Evolutionary conservation across 1,284 basidiomycete genomes (phyloP).

Genomic region (Ustilago vetiveriae): DNA sequence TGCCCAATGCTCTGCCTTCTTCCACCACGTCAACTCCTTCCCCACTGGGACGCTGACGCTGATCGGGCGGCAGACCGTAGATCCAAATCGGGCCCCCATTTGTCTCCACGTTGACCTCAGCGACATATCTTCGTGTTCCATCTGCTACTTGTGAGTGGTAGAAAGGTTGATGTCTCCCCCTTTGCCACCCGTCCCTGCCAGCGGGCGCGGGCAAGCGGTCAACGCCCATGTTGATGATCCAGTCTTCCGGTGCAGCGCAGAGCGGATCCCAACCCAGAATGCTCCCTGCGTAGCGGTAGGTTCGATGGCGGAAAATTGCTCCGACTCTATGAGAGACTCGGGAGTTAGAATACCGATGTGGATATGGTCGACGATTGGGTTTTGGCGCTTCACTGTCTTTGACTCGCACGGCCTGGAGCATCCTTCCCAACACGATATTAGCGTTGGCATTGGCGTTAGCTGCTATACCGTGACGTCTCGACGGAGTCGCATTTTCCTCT

Average conservation of each 20-base stretch:
- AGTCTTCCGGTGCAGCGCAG: constrained; percentile 45
- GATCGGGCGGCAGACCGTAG: constrained; percentile 16
- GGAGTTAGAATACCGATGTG: no score
- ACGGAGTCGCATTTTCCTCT: neutral
- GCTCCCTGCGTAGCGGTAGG: constrained; percentile 43
- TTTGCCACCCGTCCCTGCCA: no score
- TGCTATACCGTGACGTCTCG: neutral
- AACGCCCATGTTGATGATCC: constrained; percentile 54
- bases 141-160: constrained; percentile 36
- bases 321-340: constrained; percentile 30
- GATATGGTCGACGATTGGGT: constrained; percentile 3
- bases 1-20: constrained; percentile 5
- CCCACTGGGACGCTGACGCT: neutral
- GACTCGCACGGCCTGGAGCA: constrained; percentile 24
- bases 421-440: constrained; percentile 14
- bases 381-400: constrained; percentile 18
- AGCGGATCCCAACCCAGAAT: constrained; percentile 45
- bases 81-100: constrained; percentile 24
- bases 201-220: constrained; percentile 39
- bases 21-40: neutral
- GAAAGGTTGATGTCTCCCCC: constrained; percentile 41
- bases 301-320: constrained; percentile 50
- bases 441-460: constrained; percentile 11
- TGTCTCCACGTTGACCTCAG: constrained; percentile 37
- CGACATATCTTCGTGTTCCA: constrained; percentile 34